phyloP scores from a whole-genome alignment of 495 filamentous ascomycete species.

The Hyaloscypha finlandica region DNA sequence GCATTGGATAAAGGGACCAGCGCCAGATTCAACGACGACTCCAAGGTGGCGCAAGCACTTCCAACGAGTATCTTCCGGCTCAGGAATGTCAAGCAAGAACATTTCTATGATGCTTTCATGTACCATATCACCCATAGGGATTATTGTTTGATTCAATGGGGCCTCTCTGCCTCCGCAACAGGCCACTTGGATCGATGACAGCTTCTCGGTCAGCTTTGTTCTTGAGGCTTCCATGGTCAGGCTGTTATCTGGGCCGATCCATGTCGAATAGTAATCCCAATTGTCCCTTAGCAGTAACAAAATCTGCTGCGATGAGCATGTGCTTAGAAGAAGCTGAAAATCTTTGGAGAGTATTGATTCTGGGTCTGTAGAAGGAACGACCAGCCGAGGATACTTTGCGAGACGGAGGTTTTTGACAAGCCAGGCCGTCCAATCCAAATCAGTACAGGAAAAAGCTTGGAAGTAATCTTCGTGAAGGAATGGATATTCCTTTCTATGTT shows the following conservation, averaged over 20 bases:
- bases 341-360: neutral
- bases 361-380: neutral
- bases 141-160: neutral
- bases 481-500: neutral
- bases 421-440: no score
- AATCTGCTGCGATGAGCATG: neutral
- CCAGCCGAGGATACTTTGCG: neutral
- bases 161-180: neutral
- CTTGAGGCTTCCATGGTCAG: no score
- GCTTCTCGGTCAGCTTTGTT: no score
- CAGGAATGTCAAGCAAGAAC: neutral
- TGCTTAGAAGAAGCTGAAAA: neutral
- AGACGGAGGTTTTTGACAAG: neutral
- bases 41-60: neutral
- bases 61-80: neutral
- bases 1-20: neutral
- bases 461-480: neutral
- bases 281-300: neutral
- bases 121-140: neutral
- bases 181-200: neutral
- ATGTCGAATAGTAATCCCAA: neutral
- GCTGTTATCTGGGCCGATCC: neutral
- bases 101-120: no score
- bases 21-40: neutral
- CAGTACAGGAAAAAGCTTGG: no score